Conservation (phyloP, 257 asterid genomes). For the Nicotiana paniculata region DNA sequence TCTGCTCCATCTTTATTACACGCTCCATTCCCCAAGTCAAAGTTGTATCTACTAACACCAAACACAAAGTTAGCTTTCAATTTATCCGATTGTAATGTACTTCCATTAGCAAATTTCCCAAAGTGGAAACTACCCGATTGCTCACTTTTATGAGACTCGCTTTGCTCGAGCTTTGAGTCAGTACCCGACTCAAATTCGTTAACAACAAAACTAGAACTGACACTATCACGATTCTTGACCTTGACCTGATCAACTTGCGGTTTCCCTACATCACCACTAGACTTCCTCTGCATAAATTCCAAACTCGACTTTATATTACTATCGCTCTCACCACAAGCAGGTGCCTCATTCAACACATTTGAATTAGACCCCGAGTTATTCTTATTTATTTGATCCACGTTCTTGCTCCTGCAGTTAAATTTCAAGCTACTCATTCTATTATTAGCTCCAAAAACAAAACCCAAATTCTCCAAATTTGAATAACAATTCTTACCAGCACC, state of each 20-base stretch:
- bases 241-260: not conserved
- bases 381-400: not conserved
- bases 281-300: not conserved
- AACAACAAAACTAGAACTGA: not conserved
- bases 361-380: not conserved
- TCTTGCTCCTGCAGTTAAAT: constrained; percentile 6
- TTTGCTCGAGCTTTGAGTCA: not conserved
- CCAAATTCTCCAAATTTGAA: constrained; percentile 11
- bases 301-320: not conserved
- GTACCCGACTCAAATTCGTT: not conserved
- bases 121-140: not conserved
- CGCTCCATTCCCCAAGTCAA: constrained; percentile 9
- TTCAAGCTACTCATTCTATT: constrained; percentile 2
- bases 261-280: not conserved
- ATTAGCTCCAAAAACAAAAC: constrained; percentile 14
- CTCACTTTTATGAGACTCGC: not conserved
- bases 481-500: constrained; percentile 23
- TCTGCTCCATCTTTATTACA: constrained; percentile 20
- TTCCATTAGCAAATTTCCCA: constrained; percentile 1
- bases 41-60: constrained; percentile 20
- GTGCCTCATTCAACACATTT: not conserved
- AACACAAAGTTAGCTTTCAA: constrained; percentile 18
- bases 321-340: constrained; percentile 3
- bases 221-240: too few species aligned
- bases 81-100: constrained; percentile 6